A percentile compares a stretch with the other conserved stretches of the same genome.
phyloP scores from a whole-genome alignment of 2,329 filamentous ascomycete genomes.

The Aspergillus brasiliensis region DNA sequence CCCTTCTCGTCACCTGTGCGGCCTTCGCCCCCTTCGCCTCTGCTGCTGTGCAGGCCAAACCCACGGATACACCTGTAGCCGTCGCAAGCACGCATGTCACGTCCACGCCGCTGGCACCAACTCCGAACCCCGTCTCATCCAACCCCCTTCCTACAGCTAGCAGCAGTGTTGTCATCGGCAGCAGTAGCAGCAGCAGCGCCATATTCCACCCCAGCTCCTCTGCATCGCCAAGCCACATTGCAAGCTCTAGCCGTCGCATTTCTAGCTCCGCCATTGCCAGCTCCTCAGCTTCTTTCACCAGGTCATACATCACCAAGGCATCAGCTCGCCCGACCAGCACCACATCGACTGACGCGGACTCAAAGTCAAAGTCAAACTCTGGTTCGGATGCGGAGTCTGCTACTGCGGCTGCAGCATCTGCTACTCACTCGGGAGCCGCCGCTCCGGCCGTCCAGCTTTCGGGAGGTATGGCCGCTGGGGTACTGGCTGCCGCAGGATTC shows the following conservation, averaged over 20 bases:
- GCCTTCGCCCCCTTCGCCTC: slow-evolving; percentile 33
- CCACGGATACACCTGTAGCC: slow-evolving; percentile 13
- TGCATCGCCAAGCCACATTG: slow-evolving; percentile 1
- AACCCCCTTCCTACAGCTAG: slow-evolving; percentile 13
- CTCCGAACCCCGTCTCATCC: slow-evolving; percentile 15
- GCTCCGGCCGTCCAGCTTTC: slow-evolving; percentile 25
- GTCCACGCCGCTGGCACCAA: slow-evolving; percentile 15
- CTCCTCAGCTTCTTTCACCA: slow-evolving; percentile 12
- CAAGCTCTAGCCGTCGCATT: slow-evolving; percentile 11
- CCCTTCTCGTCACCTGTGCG: slow-evolving; percentile 31
- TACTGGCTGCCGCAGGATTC: slow-evolving; percentile 34
- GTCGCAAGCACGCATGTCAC: slow-evolving; percentile 24
- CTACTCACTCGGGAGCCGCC: slow-evolving; percentile 23
- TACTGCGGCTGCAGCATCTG: slow-evolving; percentile 15
- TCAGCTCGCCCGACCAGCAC: slow-evolving; percentile 14
- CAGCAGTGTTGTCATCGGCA: slow-evolving; percentile 6
- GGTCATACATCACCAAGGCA: slow-evolving; percentile 24
- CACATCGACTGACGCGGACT: background rate
- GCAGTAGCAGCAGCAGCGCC: slow-evolving; percentile 13
- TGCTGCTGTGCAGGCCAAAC: slow-evolving; percentile 26
- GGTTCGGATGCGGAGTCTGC: slow-evolving; percentile 1
- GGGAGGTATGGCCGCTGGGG: slow-evolving; percentile 33
- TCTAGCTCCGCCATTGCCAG: slow-evolving; percentile 8
- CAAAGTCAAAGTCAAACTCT: background rate
- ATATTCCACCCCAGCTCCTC: slow-evolving; percentile 12